A percentile compares a stretch with the other conserved stretches of the same genome.
Evolutionary conservation across 2,329 filamentous ascomycete genomes (phyloP).

Genomic region (Calonectria pauciramosa): DNA sequence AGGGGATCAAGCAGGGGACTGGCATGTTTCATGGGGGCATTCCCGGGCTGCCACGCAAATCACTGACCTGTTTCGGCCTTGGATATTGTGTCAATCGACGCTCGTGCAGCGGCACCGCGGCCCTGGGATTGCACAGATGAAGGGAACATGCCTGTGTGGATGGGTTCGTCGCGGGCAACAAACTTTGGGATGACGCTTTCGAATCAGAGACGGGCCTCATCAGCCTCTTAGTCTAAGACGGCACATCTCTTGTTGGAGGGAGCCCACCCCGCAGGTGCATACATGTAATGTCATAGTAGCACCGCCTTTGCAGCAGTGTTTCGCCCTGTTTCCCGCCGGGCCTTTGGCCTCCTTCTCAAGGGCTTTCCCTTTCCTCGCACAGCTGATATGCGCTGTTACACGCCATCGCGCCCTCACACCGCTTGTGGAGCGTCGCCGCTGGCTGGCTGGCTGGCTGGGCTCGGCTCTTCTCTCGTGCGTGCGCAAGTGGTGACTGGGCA

Average conservation of each 20-base stretch:
- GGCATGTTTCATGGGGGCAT: conserved; percentile 13
- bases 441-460: neutral
- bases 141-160: conserved; percentile 22
- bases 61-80: conserved; percentile 15
- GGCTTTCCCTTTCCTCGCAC: neutral
- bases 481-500: conserved; percentile 16
- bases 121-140: neutral
- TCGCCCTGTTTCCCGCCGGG: conserved; percentile 21
- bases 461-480: neutral
- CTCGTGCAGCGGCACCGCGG: neutral
- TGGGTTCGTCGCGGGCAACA: conserved; percentile 15
- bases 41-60: neutral
- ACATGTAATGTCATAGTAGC: neutral
- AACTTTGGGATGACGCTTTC: conserved; percentile 8
- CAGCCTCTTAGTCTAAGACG: conserved; percentile 2
- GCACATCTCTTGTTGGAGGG: neutral
- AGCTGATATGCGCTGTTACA: conserved; percentile 25
- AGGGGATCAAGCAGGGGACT: neutral
- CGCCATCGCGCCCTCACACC: conserved; percentile 24
- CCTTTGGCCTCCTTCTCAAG: neutral
- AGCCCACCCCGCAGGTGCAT: neutral
- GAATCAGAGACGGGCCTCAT: conserved; percentile 17
- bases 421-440: conserved; percentile 12
- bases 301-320: conserved; percentile 8
- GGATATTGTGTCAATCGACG: conserved; percentile 14